A percentile compares a stretch with the other conserved stretches of the same genome.
Conservation (phyloP, 768 basidiomycete species). For the Paxillus involutus region DNA sequence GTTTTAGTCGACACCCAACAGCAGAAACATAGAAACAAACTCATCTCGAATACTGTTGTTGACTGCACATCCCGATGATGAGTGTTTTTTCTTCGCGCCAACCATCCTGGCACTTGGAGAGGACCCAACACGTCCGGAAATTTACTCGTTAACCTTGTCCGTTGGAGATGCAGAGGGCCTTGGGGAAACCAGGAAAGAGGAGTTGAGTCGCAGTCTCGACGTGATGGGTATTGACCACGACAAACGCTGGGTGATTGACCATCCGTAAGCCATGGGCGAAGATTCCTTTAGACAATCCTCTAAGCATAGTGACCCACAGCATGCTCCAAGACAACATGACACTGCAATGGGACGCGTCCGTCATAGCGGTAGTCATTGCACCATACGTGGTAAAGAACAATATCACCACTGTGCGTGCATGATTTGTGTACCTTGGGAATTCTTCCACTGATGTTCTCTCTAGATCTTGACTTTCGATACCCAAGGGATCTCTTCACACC, state of each 20-base stretch:
- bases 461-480: constrained; percentile 88
- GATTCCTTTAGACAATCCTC: constrained; percentile 5
- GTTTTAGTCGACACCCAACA: constrained; percentile 11
- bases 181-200: constrained; percentile 55
- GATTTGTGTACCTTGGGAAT: not conserved
- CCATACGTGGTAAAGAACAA: constrained; percentile 57
- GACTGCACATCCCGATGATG: constrained; percentile 95
- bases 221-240: constrained; percentile 60
- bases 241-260: constrained; percentile 62
- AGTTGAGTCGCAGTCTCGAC: constrained; percentile 64
- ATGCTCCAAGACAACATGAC: constrained; percentile 77
- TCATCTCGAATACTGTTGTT: constrained; percentile 54
- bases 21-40: not conserved
- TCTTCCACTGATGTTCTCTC: constrained; percentile 1
- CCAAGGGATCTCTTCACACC: constrained; percentile 77
- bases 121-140: constrained; percentile 24
- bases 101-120: constrained; percentile 60
- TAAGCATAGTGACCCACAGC: constrained; percentile 35
- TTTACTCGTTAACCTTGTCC: constrained; percentile 74
- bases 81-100: constrained; percentile 92
- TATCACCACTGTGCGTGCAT: constrained; percentile 58
- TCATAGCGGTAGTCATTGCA: constrained; percentile 57
- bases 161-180: constrained; percentile 78
- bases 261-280: constrained; percentile 49
- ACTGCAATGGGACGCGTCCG: constrained; percentile 56